Evolutionary conservation across 306 rosid genomes (phyloP), one percentile per base, ranked within the genome.

Genomic region (Coriaria nepalensis): DNA sequence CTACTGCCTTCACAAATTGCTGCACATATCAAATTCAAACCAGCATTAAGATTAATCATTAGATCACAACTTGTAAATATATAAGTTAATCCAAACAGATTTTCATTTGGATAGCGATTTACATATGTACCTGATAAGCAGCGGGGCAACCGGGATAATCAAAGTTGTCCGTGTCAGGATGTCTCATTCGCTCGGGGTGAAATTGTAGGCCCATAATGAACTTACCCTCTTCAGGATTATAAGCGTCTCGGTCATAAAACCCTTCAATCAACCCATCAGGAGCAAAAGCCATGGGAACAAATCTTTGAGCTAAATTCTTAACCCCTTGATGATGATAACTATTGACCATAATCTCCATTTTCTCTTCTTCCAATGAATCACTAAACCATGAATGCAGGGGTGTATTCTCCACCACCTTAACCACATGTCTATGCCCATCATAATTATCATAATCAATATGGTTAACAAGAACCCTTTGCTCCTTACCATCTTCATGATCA

Each of bases 281-380:
- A 0, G 95, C 76, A 66, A 70, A 81, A 2, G 97, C 83, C 90
- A 88, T 88, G 5, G 97, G 90, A 6, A 76, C 78, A 66, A 83
- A 83, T 33, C 93, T 76, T 52, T 74, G 93, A 10, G 97, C 90
- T 53, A 88, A 43, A 69, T 69, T 79, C 77, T 81, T 83, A 6
- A 88, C 82, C 4, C 97, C 97, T 64, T 88, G 95, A 64, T 88
- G 97, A 48, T 88, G 96, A 72, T 88, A 88, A 41, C 97, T 88
- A 57, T 88, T 88, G 4, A 88, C 95, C 61, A 13, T 43, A 68
- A 88, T 81, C 60, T 77, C 75, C 90, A 70, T 76, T 43, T 62
- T 53, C 37, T 43, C 74, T 0, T 59, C 78, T 35, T 70, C 80
- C 64, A 88, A 50, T 14, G 90, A 81, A 42, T 81, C 93, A 56